Base-by-base conservation (phyloP, 768 basidiomycete genomes). In the Tricholoma saponaceum region DNA sequence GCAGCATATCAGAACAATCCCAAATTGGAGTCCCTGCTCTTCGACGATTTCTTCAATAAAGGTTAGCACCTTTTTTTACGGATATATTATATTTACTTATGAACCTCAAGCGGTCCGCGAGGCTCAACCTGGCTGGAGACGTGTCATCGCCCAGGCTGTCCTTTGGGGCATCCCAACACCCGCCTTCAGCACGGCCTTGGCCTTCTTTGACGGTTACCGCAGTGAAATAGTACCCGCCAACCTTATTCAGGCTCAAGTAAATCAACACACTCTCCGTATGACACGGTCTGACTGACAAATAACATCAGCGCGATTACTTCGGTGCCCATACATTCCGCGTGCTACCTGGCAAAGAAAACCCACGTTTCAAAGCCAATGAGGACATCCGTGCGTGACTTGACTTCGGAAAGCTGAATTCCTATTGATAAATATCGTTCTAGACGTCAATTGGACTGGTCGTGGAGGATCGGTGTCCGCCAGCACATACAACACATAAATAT, bases 151-250 rank as follows among this genome's bases (percentile, higher is more conserved):
- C 53, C 97, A 98, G 74, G 91, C 92, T 58, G 87, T 91, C 60
- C 90, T 98, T 57, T 98, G 94, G 92, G 97, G 97, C 70, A 95
- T 97, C 70, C 92, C 97, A 60, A 90, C 93, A 32, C 95, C 97
- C 30, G 95, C 95, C n/a, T 94, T 95, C 80, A 92, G 91, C 80
- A 98, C 96, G 41, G 96, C 96, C 49, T 83, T 98, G 51, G 92
- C 96, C 59, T 99, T 98, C 87, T 97, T 96, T 75, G 97, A 98
- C 71, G 96, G 97, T 25, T 99, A 98, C 83, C 83, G 96, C 72
- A 95, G 94, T 69, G 96, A 95, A 65, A 79, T 92, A 60, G 83
- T 98, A 53, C 93, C 96, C 41, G 95, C 96, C 51, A 96, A 94
- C 79, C 79, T 99, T 61, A 75, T 98, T 65, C 96, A 99, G 78